Evolutionary conservation across 345 rosid genomes (phyloP).

Genomic region (Sisymbrium irio): DNA sequence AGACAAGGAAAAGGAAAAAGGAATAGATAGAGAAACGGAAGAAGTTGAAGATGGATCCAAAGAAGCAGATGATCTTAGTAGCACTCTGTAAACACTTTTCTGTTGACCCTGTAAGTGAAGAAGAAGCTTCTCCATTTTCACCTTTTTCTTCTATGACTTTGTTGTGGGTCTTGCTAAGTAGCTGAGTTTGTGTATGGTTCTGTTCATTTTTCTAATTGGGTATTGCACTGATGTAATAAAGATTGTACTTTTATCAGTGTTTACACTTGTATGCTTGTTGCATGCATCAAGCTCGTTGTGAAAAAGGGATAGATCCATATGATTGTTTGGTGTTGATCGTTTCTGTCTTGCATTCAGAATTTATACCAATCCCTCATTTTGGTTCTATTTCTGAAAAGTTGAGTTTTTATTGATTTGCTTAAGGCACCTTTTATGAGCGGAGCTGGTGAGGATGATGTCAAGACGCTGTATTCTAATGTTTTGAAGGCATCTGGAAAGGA

Average conservation of each 20-base stretch:
- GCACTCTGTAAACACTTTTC: constrained; percentile 62
- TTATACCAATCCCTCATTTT: not conserved
- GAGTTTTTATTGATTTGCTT: constrained; percentile 23
- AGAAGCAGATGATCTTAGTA: constrained; percentile 45
- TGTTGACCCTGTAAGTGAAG: constrained; percentile 50
- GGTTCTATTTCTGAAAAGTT: not conserved
- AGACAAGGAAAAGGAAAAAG: not conserved
- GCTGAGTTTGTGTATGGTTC: constrained; percentile 8
- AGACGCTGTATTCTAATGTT: constrained; percentile 47
- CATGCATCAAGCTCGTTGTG: not conserved
- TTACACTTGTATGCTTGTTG: constrained; percentile 4
- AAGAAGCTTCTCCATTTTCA: not conserved
- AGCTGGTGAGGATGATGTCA: constrained; percentile 44
- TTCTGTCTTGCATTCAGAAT: not conserved
- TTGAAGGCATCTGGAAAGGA: constrained; percentile 49
- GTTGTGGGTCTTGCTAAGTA: not conserved
- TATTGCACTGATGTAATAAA: not conserved
- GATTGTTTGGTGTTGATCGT: not conserved
- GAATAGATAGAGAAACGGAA: not conserved
- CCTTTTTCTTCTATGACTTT: not conserved
- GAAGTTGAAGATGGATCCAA: constrained; percentile 19
- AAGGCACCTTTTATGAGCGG: constrained; percentile 43
- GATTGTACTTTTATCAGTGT: not conserved
- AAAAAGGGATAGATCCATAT: not conserved
- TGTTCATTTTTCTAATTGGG: not conserved